Evolutionary conservation across 176 grass and related monocot species (phyloP).

Genomic region (Olyra latifolia): DNA sequence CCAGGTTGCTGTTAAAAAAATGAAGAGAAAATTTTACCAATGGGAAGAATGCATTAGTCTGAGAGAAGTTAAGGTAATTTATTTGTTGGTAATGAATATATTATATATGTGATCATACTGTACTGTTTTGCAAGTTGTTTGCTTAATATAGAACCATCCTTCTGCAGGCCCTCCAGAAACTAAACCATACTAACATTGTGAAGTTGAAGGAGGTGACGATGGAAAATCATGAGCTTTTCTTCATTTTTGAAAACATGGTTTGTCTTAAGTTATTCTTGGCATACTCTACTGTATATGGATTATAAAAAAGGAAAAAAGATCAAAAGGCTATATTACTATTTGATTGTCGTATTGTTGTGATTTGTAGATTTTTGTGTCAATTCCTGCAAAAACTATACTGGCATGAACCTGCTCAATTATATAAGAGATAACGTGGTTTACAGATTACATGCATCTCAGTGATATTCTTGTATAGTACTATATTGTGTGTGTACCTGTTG

Average conservation of each 20-base stretch:
- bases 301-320: background rate
- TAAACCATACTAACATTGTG: slow-evolving; percentile 82
- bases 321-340: background rate
- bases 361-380: background rate
- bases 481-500: background rate
- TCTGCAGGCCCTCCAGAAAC: slow-evolving; percentile 70
- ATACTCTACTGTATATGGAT: background rate
- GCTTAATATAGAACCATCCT: slow-evolving; percentile 32
- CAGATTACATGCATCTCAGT: background rate
- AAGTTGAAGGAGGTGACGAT: slow-evolving; percentile 80
- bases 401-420: background rate
- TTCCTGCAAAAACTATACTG: background rate
- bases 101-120: background rate
- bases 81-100: slow-evolving; percentile 2
- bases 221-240: slow-evolving; percentile 87
- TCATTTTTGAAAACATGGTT: slow-evolving; percentile 98
- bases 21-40: slow-evolving; percentile 88
- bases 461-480: background rate
- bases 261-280: background rate
- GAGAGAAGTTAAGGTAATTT: slow-evolving; percentile 80
- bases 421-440: background rate
- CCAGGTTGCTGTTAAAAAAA: slow-evolving; percentile 96
- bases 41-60: slow-evolving; percentile 81
- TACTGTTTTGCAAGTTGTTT: background rate
- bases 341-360: background rate